phyloP scores from a whole-genome alignment of 2,329 filamentous ascomycete genomes.

The Sporothrix pallida region DNA sequence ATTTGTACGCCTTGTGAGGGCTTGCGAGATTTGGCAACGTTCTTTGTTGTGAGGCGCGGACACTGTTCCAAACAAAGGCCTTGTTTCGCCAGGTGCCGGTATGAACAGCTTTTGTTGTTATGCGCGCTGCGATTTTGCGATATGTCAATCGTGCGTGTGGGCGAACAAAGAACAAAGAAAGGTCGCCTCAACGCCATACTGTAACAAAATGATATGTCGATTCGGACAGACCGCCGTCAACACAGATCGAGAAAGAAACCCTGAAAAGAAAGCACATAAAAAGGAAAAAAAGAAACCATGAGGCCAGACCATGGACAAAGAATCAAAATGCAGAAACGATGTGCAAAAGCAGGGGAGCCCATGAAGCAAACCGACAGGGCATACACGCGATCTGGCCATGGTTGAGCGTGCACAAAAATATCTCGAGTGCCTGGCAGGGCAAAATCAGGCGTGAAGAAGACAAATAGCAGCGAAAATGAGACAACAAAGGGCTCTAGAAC shows the following conservation, averaged over 20 bases:
- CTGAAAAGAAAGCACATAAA: not conserved
- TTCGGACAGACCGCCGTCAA: not conserved
- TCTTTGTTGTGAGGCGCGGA: not conserved
- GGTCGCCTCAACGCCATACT: not conserved
- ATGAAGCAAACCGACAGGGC: not conserved
- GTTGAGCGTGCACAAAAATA: not conserved
- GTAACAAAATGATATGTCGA: not conserved
- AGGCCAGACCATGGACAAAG: not conserved
- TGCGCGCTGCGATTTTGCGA: not conserved
- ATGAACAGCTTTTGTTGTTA: constrained; percentile 7
- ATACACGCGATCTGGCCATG: constrained; percentile 7
- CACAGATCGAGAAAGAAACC: constrained; percentile 5
- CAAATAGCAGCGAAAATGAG: not conserved
- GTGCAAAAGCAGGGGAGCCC: constrained; percentile 2
- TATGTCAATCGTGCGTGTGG: not conserved
- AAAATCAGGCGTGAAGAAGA: not conserved
- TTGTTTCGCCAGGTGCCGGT: not conserved
- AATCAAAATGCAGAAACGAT: constrained; percentile 18
- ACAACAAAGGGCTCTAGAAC: not conserved
- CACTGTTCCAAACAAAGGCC: constrained; percentile 4
- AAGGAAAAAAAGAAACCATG: not conserved
- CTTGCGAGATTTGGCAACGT: not conserved
- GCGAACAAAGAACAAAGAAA: constrained; percentile 9
- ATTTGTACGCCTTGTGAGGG: not conserved
- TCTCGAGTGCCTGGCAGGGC: not conserved